A percentile compares a stretch with the other conserved stretches of the same genome.
These are phyloP conservation scores for Fusarium sp. DNA, from an alignment of 2,329 filamentous ascomycete species.

Conservation along the genomic window DNA sequence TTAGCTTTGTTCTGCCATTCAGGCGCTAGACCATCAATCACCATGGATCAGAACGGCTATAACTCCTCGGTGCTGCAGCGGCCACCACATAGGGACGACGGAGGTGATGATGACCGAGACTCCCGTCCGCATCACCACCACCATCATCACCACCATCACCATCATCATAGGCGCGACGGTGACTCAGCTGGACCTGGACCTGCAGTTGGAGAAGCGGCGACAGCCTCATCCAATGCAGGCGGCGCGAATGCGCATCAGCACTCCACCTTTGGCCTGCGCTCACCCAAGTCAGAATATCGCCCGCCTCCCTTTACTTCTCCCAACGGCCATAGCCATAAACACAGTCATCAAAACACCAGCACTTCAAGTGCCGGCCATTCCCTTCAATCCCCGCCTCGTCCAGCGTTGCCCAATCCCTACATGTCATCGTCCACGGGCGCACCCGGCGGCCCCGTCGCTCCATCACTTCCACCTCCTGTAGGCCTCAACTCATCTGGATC, in stretches of 20 bases:
- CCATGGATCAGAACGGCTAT: constrained; percentile 60
- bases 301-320: constrained; percentile 47
- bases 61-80: constrained; percentile 62
- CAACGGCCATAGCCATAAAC: constrained; percentile 44
- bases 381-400: constrained; percentile 48
- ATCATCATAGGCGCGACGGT: constrained; percentile 58
- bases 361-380: constrained; percentile 42
- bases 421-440: constrained; percentile 50
- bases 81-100: constrained; percentile 52
- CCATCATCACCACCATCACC: constrained; percentile 51
- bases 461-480: constrained; percentile 47
- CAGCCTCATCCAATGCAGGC: constrained; percentile 37
- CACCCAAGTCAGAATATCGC: constrained; percentile 58
- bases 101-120: constrained; percentile 53
- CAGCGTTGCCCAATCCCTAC: constrained; percentile 50
- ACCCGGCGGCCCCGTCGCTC: constrained; percentile 46
- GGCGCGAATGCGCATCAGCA: constrained; percentile 52
- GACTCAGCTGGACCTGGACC: constrained; percentile 31
- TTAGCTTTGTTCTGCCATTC: constrained; percentile 24
- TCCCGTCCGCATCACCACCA: constrained; percentile 47
- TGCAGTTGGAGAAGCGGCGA: constrained; percentile 34
- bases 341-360: constrained; percentile 44
- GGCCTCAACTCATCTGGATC: constrained; percentile 41
- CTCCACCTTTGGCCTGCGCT: constrained; percentile 61
- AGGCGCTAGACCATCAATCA: constrained; percentile 40